Percentiles rank a stretch among this genome's conserved stretches.
Evolutionary conservation across 305 asterid genomes (phyloP).

Genomic region (Withania somnifera): DNA sequence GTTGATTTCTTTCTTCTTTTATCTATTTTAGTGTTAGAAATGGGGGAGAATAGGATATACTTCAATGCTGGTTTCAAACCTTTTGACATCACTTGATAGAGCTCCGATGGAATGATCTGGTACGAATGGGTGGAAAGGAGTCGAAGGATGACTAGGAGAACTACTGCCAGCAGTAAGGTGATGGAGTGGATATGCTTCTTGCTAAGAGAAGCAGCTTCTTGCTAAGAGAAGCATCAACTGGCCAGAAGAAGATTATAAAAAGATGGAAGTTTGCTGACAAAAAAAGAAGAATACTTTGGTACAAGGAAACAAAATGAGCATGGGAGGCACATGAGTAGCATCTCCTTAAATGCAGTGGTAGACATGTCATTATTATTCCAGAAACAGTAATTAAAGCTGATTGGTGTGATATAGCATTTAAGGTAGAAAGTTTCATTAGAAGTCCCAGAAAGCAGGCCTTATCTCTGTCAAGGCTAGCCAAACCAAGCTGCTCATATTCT

Average conservation of each 20-base stretch:
- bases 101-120: not conserved
- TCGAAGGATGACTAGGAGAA: not conserved
- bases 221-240: not conserved
- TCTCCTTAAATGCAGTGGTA: not conserved
- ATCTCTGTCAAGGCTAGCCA: too few relatives aligned
- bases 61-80: too few relatives aligned
- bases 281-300: not conserved
- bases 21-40: too few relatives aligned
- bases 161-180: not conserved
- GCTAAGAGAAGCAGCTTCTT: not conserved
- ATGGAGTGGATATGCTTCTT: not conserved
- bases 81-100: not conserved
- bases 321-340: not conserved
- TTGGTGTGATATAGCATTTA: too few relatives aligned
- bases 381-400: too few relatives aligned
- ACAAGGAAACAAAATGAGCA: not conserved
- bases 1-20: too few relatives aligned
- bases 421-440: too few relatives aligned
- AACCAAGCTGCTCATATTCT: too few relatives aligned
- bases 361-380: too few relatives aligned
- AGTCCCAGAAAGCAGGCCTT: too few relatives aligned
- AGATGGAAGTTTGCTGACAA: not conserved
- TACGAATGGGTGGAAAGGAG: not conserved
- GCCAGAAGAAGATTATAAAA: not conserved
- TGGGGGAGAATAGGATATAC: too few relatives aligned